Base-by-base conservation (phyloP, 176 grass and related monocot species). In the Oryza australiensis region DNA sequence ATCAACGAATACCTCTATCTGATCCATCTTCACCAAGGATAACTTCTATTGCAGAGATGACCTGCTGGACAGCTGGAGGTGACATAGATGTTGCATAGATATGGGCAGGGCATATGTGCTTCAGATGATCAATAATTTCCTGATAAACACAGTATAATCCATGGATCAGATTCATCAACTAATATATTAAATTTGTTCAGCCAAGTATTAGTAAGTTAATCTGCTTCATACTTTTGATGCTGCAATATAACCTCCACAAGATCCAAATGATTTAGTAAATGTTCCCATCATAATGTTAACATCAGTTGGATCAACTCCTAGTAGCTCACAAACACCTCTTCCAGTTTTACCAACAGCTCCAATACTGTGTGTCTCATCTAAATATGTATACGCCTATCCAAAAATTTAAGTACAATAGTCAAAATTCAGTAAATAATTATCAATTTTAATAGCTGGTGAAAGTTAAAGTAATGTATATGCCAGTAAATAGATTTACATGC, bases 221-320 rank as follows among this genome's bases (percentile, higher is more conserved):
- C 7, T 67, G 28, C 53, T 64, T 85, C 70, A 22, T 78, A 94
- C 95, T 74, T 94, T 89, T 83, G 95, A 94, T 81, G 95, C 92
- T 78, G 95, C 88, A 82, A 93, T 91, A 45, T 98, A 98, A 35
- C 95, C 95, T 80, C 95, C 92, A 1, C 92, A 94, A 4, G 92
- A 98, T 59, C 95, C 92, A 81, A 98, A 98, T 73, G 92, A 94
- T 77, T 98, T 98, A 16, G 95, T 98, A 89, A 98, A 98, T 81
- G 95, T 94, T 68, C 95, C 90, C 95, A 94, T 98, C 95, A 98
- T 94, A 76, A 98, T 93, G 62, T 98, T 92, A 18, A 98, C 76
- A 87, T 93, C 92, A 84, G 88, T 66, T 76, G 95, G 86, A 83
- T 98, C 88, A 53, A 94, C 95, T 46, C 92, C 92, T 69, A 94